Conservation (phyloP, 306 rosid species). For the Trifolium fragiferum region DNA sequence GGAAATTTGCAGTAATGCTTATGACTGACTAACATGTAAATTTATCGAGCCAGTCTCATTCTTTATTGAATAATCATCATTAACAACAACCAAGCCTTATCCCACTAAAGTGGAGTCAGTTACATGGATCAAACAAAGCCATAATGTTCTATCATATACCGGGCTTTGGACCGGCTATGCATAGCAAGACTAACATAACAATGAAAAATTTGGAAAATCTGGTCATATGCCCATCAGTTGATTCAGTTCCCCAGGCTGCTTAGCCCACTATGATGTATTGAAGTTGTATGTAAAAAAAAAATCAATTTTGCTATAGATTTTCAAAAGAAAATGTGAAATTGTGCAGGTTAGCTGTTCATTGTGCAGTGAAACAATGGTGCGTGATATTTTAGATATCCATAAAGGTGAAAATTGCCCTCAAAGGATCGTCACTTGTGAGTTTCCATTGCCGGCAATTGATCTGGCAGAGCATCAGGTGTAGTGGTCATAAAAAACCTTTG, state of each 20-base stretch:
- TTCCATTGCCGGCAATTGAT: slow-evolving; percentile 87
- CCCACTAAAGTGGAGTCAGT: too few relatives aligned
- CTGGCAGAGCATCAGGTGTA: slow-evolving; percentile 95
- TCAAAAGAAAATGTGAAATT: slow-evolving; percentile 24
- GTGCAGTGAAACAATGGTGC: slow-evolving; percentile 84
- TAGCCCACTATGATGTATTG: slow-evolving; percentile 7
- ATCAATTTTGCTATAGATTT: not conserved
- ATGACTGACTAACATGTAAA: not conserved
- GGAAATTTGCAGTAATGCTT: not conserved
- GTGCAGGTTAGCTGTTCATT: slow-evolving; percentile 82
- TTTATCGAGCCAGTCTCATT: not conserved
- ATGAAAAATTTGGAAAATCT: slow-evolving; percentile 8
- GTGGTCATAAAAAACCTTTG: not conserved
- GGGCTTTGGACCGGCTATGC: too few relatives aligned
- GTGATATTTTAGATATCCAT: slow-evolving; percentile 74
- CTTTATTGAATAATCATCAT: slow-evolving; percentile 16
- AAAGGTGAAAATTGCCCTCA: slow-evolving; percentile 85
- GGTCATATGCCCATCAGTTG: not conserved
- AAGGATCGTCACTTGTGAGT: slow-evolving; percentile 82
- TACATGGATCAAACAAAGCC: too few relatives aligned
- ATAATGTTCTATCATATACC: too few relatives aligned
- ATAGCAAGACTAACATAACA: not conserved
- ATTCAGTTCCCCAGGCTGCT: slow-evolving; percentile 4
- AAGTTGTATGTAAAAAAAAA: slow-evolving; percentile 19
- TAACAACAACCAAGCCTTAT: too few relatives aligned